These are phyloP conservation scores for Cymbidium sinense DNA, from an alignment of 106 monocot genomes.

Conservation along the genomic window DNA sequence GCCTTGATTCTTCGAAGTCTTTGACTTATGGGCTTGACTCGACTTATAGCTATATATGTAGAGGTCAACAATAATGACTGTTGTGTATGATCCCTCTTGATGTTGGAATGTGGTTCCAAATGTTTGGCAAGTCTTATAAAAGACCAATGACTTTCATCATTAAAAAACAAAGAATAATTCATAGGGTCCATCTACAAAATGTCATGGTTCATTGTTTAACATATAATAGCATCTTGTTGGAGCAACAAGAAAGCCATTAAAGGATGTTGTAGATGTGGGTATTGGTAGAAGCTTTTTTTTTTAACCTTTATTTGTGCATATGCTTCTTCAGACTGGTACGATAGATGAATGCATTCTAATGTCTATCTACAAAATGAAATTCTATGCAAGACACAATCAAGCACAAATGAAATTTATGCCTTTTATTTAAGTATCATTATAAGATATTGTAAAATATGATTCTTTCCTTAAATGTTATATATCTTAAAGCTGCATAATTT, in stretches of 20 bases:
- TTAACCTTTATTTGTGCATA: conserved; percentile 87
- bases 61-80: no score
- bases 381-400: neutral
- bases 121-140: conserved; percentile 82
- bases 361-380: neutral
- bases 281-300: conserved; percentile 96
- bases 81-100: no score
- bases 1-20: no score
- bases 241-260: conserved; percentile 77
- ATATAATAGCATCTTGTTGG: conserved; percentile 53
- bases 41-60: no score
- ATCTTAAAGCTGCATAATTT: conserved; percentile 67
- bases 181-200: neutral
- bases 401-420: neutral
- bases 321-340: conserved; percentile 91
- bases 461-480: conserved; percentile 25
- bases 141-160: conserved; percentile 90
- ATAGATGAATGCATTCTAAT: neutral
- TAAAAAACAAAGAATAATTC: conserved; percentile 26
- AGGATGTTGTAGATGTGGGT: conserved; percentile 84
- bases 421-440: neutral
- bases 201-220: neutral
- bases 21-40: no score
- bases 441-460: neutral
- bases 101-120: conserved; percentile 83